A percentile compares a stretch with the other conserved stretches of the same genome.
Evolutionary conservation across 2,329 filamentous ascomycete genomes (phyloP).

Genomic region (Microascus cirrosus): DNA sequence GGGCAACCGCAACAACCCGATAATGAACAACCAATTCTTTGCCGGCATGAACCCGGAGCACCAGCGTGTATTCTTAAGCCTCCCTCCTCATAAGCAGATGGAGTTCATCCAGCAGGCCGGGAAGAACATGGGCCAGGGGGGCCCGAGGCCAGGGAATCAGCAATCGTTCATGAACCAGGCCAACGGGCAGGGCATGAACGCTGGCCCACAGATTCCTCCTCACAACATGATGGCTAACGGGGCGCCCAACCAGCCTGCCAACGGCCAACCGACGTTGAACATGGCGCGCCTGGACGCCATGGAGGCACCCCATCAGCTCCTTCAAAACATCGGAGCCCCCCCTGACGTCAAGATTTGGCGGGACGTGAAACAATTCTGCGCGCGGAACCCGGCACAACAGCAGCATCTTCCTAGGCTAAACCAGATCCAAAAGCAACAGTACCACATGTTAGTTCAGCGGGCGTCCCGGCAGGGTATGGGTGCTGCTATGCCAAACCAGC

Average conservation of each 20-base stretch:
- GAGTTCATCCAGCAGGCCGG: constrained; percentile 23
- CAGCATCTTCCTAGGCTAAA: constrained; percentile 18
- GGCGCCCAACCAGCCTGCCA: constrained; percentile 5
- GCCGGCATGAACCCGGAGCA: constrained; percentile 33
- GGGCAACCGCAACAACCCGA: constrained; percentile 23
- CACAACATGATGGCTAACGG: not conserved
- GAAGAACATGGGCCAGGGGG: constrained; percentile 7
- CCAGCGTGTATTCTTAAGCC: constrained; percentile 26
- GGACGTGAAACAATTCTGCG: constrained; percentile 30
- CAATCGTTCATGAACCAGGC: not conserved
- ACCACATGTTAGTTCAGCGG: constrained; percentile 19
- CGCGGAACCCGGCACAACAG: constrained; percentile 21
- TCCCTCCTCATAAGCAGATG: constrained; percentile 38
- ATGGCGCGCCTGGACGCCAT: constrained; percentile 31
- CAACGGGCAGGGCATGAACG: not conserved
- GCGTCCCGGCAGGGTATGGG: constrained; percentile 11
- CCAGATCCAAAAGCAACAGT: constrained; percentile 26
- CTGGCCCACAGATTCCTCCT: not conserved
- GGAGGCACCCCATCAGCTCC: constrained; percentile 29
- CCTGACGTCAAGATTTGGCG: constrained; percentile 36
- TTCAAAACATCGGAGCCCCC: constrained; percentile 22
- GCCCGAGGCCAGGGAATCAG: not conserved
- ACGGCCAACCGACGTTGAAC: constrained; percentile 16
- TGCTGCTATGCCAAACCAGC: not conserved
- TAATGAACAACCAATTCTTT: constrained; percentile 27